Conservation (phyloP, 306 rosid genomes). For the Trifolium dubium region DNA sequence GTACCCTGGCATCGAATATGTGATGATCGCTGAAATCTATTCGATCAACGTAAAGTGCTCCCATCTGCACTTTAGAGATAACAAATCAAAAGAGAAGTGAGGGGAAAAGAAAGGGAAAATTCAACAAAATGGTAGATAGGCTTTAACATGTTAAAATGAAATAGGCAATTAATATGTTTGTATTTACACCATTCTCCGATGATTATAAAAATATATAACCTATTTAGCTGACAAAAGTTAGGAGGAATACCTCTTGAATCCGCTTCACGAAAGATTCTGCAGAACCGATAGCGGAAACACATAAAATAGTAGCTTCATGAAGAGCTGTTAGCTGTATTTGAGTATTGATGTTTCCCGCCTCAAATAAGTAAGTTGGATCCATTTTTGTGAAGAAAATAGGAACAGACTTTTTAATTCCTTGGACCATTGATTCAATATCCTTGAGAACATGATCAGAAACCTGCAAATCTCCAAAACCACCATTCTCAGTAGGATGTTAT, state of each 20-base stretch:
- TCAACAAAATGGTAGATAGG: constrained; percentile 23
- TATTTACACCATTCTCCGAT: constrained; percentile 1
- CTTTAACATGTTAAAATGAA: constrained; percentile 9
- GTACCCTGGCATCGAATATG: constrained; percentile 63
- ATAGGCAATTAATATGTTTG: background rate
- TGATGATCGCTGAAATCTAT: constrained; percentile 89
- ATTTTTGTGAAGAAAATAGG: constrained; percentile 75
- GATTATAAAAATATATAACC: background rate
- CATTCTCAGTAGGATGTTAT: constrained; percentile 30
- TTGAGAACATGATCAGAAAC: constrained; percentile 61
- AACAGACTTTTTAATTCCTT: constrained; percentile 51
- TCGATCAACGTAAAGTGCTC: constrained; percentile 68
- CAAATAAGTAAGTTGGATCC: constrained; percentile 72
- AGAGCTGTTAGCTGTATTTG: constrained; percentile 48
- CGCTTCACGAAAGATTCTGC: constrained; percentile 76
- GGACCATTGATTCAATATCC: constrained; percentile 55
- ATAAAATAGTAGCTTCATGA: constrained; percentile 53
- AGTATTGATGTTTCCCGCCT: constrained; percentile 2
- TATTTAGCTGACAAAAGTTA: background rate
- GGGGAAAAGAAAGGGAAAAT: constrained; percentile 16
- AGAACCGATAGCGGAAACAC: constrained; percentile 89
- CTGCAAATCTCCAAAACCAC: constrained; percentile 53
- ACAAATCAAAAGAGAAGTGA: constrained; percentile 27
- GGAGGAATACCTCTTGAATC: constrained; percentile 64
- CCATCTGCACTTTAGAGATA: constrained; percentile 61